Conservation (phyloP, 192 early-diverging fungal species). For the Backusella tarrabulga region DNA sequence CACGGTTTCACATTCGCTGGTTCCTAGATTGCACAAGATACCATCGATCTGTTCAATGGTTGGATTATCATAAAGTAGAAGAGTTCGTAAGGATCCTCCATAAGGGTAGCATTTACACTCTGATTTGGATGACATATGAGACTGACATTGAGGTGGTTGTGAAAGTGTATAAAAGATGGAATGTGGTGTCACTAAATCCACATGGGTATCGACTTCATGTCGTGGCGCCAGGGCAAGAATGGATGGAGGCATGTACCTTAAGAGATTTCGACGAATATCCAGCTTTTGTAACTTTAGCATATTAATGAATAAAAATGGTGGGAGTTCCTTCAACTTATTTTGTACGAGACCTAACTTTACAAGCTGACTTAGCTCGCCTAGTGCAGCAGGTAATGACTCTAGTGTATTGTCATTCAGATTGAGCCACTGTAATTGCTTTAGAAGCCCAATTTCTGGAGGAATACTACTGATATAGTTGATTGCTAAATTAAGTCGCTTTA, state of each 20-base stretch:
- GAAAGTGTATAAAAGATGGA: slow-evolving; percentile 7
- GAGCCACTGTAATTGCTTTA: slow-evolving; percentile 43
- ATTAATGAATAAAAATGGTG: slow-evolving; percentile 26
- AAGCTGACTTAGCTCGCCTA: slow-evolving; percentile 38
- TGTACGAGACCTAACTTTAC: slow-evolving; percentile 51
- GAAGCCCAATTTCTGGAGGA: slow-evolving; percentile 34
- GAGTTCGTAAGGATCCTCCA: slow-evolving; percentile 13
- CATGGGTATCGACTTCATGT: neutral
- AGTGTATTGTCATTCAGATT: slow-evolving; percentile 51
- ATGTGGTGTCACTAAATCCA: slow-evolving; percentile 6
- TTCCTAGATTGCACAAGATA: neutral
- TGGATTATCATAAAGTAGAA: slow-evolving; percentile 2
- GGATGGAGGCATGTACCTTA: slow-evolving; percentile 37
- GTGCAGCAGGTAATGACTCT: slow-evolving; percentile 25
- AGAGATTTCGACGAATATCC: slow-evolving; percentile 43
- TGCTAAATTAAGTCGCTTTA: slow-evolving; percentile 42
- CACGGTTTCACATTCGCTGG: neutral
- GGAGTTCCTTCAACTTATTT: slow-evolving; percentile 37
- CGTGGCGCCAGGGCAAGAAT: slow-evolving; percentile 12
- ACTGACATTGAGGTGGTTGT: neutral
- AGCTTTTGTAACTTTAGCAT: slow-evolving; percentile 40
- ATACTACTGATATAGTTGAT: slow-evolving; percentile 42
- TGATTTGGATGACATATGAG: neutral
- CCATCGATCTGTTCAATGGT: slow-evolving; percentile 16
- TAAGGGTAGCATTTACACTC: neutral